Percentiles rank a stretch among this genome's conserved stretches.
These are phyloP conservation scores for Verticillium isaacii DNA, from an alignment of 2,329 filamentous ascomycete genomes.

Conservation along the genomic window DNA sequence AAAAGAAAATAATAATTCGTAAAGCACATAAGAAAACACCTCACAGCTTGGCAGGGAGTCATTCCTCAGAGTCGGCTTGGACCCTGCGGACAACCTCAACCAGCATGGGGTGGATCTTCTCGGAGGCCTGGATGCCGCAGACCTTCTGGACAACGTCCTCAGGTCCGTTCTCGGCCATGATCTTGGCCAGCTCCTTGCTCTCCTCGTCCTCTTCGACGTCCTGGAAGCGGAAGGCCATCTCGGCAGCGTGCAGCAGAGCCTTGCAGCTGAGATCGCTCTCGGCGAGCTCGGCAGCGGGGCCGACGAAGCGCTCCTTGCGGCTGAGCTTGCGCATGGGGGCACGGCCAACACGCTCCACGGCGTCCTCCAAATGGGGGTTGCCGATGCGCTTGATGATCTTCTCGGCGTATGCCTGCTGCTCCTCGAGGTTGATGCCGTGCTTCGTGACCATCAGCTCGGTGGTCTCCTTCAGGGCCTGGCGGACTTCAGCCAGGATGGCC, in stretches of 20 bases:
- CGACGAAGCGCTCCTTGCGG: slow-evolving; percentile 93
- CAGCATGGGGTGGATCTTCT: slow-evolving; percentile 74
- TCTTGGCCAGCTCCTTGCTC: slow-evolving; percentile 77
- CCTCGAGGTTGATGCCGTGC: slow-evolving; percentile 69
- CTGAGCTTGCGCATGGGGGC: slow-evolving; percentile 90
- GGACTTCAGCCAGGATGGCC: slow-evolving; percentile 74
- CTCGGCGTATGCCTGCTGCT: slow-evolving; percentile 82
- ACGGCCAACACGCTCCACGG: slow-evolving; percentile 90
- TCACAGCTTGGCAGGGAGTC: slow-evolving; percentile 20
- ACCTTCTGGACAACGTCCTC: slow-evolving; percentile 75
- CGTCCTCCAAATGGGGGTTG: slow-evolving; percentile 89
- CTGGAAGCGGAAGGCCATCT: slow-evolving; percentile 94
- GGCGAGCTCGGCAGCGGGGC: slow-evolving; percentile 82
- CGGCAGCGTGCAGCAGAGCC: slow-evolving; percentile 74
- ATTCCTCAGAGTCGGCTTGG: slow-evolving; percentile 57
- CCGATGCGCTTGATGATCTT: slow-evolving; percentile 91
- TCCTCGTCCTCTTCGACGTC: slow-evolving; percentile 90
- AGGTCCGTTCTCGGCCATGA: slow-evolving; percentile 69
- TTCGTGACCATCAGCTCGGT: slow-evolving; percentile 81
- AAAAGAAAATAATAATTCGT: slow-evolving; percentile 3
- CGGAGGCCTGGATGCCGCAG: slow-evolving; percentile 70
- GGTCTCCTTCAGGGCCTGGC: slow-evolving; percentile 78
- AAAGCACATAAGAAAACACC: background rate
- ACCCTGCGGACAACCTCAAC: slow-evolving; percentile 79
- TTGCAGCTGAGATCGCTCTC: slow-evolving; percentile 71